phyloP scores from a whole-genome alignment of 805 yeast species.

The Yamadazyma olivae region DNA sequence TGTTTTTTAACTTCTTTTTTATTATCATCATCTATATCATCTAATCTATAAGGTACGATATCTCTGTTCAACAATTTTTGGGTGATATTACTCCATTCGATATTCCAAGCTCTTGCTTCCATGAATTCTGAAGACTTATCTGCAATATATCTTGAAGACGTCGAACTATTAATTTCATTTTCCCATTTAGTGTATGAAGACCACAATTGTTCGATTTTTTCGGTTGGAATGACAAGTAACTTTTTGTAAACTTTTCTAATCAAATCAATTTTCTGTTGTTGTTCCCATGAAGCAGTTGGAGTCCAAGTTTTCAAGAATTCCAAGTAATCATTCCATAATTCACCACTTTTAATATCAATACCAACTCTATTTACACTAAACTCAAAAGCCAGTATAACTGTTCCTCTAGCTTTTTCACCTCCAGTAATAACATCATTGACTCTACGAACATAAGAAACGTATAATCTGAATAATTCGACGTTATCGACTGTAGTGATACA shows the following conservation, averaged over 20 bases:
- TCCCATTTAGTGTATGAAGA: constrained; percentile 79
- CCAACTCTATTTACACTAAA: constrained; percentile 79
- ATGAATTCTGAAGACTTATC: constrained; percentile 82
- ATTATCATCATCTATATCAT: constrained; percentile 14
- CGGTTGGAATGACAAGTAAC: constrained; percentile 72
- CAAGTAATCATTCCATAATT: constrained; percentile 81
- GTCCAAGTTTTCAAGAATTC: constrained; percentile 75
- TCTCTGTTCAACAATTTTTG: constrained; percentile 44
- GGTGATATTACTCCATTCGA: constrained; percentile 64
- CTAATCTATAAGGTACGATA: constrained; percentile 24
- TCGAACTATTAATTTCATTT: constrained; percentile 64
- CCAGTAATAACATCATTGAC: constrained; percentile 71
- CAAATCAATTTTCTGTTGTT: constrained; percentile 73
- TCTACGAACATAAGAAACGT: constrained; percentile 73
- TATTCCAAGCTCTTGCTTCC: constrained; percentile 77
- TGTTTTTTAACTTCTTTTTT: constrained; percentile 33
- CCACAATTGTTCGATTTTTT: constrained; percentile 78
- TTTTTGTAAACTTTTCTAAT: constrained; percentile 70
- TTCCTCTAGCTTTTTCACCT: constrained; percentile 74
- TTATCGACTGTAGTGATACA: constrained; percentile 62
- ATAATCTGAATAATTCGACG: constrained; percentile 71
- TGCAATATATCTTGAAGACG: constrained; percentile 80
- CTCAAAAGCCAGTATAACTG: constrained; percentile 78
- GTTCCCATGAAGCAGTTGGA: constrained; percentile 80
- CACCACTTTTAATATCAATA: constrained; percentile 65